Evolutionary conservation across 2,329 filamentous ascomycete species (phyloP).

Genomic region (Sporothrix curviconia): DNA sequence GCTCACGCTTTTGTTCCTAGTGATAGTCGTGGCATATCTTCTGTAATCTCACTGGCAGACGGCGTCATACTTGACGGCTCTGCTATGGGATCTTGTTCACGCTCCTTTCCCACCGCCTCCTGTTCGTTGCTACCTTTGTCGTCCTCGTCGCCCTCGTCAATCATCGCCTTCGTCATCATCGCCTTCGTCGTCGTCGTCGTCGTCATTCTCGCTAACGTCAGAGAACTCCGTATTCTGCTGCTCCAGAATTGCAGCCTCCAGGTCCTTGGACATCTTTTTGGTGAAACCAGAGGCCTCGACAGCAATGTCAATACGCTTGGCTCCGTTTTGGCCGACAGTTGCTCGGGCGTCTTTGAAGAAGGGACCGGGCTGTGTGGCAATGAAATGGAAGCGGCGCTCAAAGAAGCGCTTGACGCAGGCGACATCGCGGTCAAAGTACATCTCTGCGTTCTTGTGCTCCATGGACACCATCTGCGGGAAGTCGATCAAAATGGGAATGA

Average conservation of each 20-base stretch:
- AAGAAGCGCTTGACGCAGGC: constrained; percentile 95
- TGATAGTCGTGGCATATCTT: constrained; percentile 8
- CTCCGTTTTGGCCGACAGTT: constrained; percentile 57
- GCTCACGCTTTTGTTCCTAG: constrained; percentile 1
- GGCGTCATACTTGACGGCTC: background rate
- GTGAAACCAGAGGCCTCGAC: constrained; percentile 93
- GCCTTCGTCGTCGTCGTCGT: constrained; percentile 25
- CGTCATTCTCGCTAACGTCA: constrained; percentile 28
- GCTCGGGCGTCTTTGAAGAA: constrained; percentile 81
- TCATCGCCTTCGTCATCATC: constrained; percentile 25
- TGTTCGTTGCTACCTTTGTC: background rate
- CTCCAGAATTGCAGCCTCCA: constrained; percentile 84
- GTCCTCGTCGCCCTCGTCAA: constrained; percentile 21
- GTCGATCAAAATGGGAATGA: constrained; percentile 85
- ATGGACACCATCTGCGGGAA: constrained; percentile 98
- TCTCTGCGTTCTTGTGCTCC: constrained; percentile 86
- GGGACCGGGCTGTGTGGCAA: constrained; percentile 72
- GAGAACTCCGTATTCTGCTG: constrained; percentile 45
- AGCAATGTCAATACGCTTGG: constrained; percentile 70
- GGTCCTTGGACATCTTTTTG: constrained; percentile 91
- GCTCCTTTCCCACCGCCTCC: background rate
- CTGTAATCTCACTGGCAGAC: constrained; percentile 1
- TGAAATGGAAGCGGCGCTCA: constrained; percentile 79
- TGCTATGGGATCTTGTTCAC: background rate
- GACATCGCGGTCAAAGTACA: constrained; percentile 96